phyloP scores from a whole-genome alignment of 2,329 filamentous ascomycete species.

The Alternaria ethzedia region DNA sequence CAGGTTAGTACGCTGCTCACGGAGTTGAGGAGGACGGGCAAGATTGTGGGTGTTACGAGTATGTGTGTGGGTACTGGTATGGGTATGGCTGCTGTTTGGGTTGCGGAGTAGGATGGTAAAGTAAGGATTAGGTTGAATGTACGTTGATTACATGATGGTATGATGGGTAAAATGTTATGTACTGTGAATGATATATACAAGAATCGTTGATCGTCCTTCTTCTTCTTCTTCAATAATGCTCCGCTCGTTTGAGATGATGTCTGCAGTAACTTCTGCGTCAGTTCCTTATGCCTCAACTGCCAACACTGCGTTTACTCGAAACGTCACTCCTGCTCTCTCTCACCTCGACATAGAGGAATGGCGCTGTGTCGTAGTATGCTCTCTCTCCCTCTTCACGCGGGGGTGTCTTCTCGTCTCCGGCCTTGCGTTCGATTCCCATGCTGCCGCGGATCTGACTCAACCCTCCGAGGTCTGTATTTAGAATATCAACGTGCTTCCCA shows the following conservation, averaged over 20 bases:
- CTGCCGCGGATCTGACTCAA: background rate
- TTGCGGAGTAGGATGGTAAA: slow-evolving; percentile 73
- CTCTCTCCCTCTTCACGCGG: background rate
- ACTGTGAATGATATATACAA: background rate
- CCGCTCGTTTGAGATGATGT: background rate
- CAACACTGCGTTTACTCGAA: background rate
- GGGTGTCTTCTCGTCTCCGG: background rate
- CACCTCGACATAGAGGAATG: no score
- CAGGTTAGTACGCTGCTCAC: slow-evolving; percentile 93
- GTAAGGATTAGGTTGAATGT: background rate
- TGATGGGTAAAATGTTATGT: background rate
- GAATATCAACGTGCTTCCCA: background rate
- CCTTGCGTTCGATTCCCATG: no score
- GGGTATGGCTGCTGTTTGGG: slow-evolving; percentile 98
- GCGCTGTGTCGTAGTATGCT: background rate
- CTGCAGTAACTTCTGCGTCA: background rate
- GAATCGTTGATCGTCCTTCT: background rate
- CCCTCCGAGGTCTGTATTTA: background rate
- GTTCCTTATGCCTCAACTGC: background rate
- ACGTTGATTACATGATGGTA: background rate
- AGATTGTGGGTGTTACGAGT: slow-evolving; percentile 88
- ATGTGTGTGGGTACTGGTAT: slow-evolving; percentile 97
- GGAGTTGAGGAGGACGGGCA: slow-evolving; percentile 81
- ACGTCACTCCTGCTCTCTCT: background rate
- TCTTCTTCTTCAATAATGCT: background rate